Evolutionary conservation across 2,329 filamentous ascomycete genomes (phyloP).

Genomic region (Neurospora sp.): DNA sequence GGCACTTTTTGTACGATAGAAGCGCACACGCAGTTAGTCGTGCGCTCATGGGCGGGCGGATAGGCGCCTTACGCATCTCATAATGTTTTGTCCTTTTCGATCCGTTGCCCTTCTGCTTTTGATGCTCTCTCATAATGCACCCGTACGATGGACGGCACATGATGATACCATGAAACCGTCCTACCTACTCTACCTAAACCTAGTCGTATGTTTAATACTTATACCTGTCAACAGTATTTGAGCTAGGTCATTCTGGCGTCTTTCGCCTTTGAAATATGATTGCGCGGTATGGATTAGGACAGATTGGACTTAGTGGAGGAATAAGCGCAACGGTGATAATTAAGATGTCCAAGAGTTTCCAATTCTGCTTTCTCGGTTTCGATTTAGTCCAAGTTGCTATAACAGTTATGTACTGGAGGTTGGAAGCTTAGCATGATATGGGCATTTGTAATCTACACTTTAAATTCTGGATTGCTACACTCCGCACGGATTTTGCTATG

Average conservation of each 20-base stretch:
- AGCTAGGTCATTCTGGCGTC: neutral
- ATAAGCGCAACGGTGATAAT: neutral
- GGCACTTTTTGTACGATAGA: neutral
- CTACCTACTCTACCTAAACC: neutral
- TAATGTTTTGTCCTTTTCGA: neutral
- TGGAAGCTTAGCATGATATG: neutral
- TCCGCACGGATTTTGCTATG: neutral
- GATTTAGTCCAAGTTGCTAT: neutral
- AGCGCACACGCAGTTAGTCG: neutral
- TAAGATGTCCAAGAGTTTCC: neutral
- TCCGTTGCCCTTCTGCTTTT: neutral
- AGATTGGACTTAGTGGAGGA: neutral
- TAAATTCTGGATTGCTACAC: neutral
- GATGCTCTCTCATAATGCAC: neutral
- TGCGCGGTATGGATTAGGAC: neutral
- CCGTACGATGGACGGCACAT: neutral
- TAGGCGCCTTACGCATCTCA: neutral
- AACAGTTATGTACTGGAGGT: neutral
- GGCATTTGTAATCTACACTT: neutral
- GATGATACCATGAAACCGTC: neutral
- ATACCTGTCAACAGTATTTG: neutral
- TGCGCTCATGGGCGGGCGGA: neutral
- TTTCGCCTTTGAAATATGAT: neutral
- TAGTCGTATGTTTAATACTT: neutral
- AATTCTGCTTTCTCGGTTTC: neutral